Evolutionary conservation across 176 grass and related monocot genomes (phyloP).

Genomic region (Musa troglodytarum): DNA sequence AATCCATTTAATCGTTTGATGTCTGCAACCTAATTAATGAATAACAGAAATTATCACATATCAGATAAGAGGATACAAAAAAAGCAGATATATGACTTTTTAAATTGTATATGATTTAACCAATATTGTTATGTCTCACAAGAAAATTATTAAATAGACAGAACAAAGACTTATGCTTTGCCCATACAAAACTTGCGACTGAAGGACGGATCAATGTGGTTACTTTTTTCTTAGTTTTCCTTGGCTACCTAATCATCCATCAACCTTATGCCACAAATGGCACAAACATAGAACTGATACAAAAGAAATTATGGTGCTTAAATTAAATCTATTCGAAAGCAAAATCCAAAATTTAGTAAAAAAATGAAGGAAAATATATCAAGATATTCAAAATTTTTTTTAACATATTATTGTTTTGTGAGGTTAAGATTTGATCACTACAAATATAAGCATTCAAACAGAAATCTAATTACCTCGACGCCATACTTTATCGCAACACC

Average conservation of each 20-base stretch:
- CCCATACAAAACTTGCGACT: no score
- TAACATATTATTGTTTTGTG: no score
- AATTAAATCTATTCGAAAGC: neutral
- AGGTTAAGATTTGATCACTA: no score
- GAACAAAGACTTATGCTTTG: no score
- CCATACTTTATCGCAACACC: conserved; percentile 20
- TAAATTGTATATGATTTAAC: no score
- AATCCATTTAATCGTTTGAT: conserved; percentile 71
- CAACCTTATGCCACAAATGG: neutral
- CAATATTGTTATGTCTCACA: no score
- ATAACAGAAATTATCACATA: neutral
- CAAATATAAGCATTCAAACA: neutral
- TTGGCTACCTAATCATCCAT: neutral
- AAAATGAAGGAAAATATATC: neutral
- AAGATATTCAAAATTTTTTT: no score
- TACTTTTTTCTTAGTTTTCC: neutral
- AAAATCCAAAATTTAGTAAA: neutral
- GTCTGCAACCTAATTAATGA: conserved; percentile 47
- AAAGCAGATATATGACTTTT: no score
- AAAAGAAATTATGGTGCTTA: neutral
- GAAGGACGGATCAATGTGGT: no score
- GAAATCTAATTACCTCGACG: conserved; percentile 12
- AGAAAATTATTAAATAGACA: no score
- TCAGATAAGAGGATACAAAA: neutral
- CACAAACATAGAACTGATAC: neutral